These are phyloP conservation scores for Salvia hispanica DNA, from an alignment of 257 asterid genomes.

Conservation along the genomic window DNA sequence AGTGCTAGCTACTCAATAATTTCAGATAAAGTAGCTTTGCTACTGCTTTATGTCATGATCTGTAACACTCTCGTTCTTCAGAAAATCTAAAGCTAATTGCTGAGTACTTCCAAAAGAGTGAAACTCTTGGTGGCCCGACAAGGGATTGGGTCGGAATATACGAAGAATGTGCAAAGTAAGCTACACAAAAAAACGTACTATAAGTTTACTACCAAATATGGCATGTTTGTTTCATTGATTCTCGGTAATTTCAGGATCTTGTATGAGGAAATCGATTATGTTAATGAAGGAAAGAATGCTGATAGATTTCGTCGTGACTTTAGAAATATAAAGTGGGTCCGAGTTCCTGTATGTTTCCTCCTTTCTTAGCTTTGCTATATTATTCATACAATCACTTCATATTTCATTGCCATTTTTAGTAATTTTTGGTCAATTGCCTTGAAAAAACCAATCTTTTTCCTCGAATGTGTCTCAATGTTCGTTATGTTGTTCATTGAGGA, in stretches of 20 bases:
- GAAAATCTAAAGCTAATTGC: constrained; percentile 87
- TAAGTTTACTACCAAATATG: constrained; percentile 8
- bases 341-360: constrained; percentile 91
- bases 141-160: constrained; percentile 94
- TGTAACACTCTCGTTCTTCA: constrained; percentile 39
- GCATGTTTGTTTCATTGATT: constrained; percentile 8
- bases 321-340: constrained; percentile 95
- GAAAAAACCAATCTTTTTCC: too few species aligned
- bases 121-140: constrained; percentile 93
- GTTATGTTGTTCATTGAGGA: constrained; percentile 10
- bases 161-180: constrained; percentile 98
- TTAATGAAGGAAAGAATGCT: constrained; percentile 98
- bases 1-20: constrained; percentile 28
- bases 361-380: constrained; percentile 12
- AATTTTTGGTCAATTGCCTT: not conserved
- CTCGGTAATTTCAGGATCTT: constrained; percentile 65
- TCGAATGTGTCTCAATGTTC: too few species aligned
- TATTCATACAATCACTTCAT: not conserved
- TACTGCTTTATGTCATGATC: not conserved
- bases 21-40: not conserved
- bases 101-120: constrained; percentile 89
- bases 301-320: constrained; percentile 94
- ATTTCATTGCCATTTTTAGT: not conserved
- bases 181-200: not conserved
- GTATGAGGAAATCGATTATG: constrained; percentile 92